Evolutionary conservation across 208 protist species (phyloP), one percentile per base, ranked within the genome.

Genomic region (Wallacemonas rigidus): DNA sequence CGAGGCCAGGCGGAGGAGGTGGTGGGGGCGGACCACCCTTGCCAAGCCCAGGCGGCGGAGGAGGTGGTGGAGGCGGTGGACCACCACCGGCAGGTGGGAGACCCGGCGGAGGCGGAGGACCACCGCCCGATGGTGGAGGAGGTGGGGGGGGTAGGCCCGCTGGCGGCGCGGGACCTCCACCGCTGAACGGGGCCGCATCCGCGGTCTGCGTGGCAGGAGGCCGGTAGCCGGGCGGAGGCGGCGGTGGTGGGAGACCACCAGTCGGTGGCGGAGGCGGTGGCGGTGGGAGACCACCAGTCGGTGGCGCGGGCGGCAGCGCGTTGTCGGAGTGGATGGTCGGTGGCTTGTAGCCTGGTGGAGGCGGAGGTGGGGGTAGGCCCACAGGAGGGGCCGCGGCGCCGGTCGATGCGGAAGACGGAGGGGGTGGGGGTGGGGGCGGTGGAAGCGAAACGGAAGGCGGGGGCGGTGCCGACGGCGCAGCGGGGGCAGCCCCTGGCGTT

Each of bases 351-450:
- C 56, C 69, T 57, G 73, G 55, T 9, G 74, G 72, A 1, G 72
- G 73, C 38, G 72, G 72, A 15, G 77, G 77, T n/a, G 77, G 77
- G 5, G 74, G 72, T 50, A 79, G 50, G 2, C 80, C 80, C 2
- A 39, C 74, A n/a, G 79, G 68, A 15, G 61, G 64, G 9, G 61
- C 63, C 17, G 72, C 67, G 4, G 11, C 14, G 11, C 55, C 55
- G 9, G 17, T 43, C 40, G 40, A 3, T 9, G 39, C 55, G 41
- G 64, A 14, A 4, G 51, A 0, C 6, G 51, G 44, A 39, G 67
- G 67, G 17, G 67, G 67, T 43, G 67, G 53, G 6, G 67, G 67
- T 3, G 55, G 41, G 3, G 67, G 50, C 5, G 48, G 65, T 0
- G 54, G 67, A 35, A 51, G 54, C 2, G 14, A 36, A 15, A 4